phyloP scores from a whole-genome alignment of 257 asterid species.

The Forsythia viridissima region DNA sequence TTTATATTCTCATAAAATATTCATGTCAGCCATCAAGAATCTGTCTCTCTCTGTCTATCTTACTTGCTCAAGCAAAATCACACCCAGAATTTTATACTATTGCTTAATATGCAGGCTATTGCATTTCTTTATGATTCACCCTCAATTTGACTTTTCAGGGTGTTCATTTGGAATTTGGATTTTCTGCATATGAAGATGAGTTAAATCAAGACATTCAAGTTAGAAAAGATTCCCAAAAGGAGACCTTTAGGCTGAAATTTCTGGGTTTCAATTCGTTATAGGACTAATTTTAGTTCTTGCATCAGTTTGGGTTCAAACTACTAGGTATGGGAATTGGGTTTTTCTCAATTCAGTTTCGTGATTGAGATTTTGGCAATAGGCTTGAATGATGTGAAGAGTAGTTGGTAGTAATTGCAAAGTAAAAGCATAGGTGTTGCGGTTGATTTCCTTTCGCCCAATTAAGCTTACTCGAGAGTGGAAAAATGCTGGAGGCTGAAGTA shows the following conservation, averaged over 20 bases:
- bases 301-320: background rate
- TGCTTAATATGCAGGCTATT: constrained; percentile 14
- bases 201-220: constrained; percentile 15
- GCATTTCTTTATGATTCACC: constrained; percentile 20
- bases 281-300: constrained; percentile 8
- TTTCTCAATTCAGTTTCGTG: constrained; percentile 8
- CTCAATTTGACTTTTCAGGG: constrained; percentile 33
- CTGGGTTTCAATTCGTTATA: constrained; percentile 17
- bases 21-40: constrained; percentile 18
- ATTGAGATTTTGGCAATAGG: constrained; percentile 12
- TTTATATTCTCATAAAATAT: constrained; percentile 39
- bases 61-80: background rate
- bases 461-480: constrained; percentile 30
- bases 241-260: background rate
- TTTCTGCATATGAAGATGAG: constrained; percentile 25
- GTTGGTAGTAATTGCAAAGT: constrained; percentile 18
- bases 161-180: constrained; percentile 36
- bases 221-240: too few relatives aligned
- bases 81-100: background rate
- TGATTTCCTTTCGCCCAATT: constrained; percentile 15
- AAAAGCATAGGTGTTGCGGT: constrained; percentile 5
- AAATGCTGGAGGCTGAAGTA: constrained; percentile 69
- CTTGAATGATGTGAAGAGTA: constrained; percentile 28
- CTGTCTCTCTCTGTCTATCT: background rate
- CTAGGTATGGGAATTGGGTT: background rate